Percentiles rank a stretch among this genome's conserved stretches.
Evolutionary conservation across 169 alveolate genomes (phyloP).

Genomic region (Cryptosporidium xiaoi): DNA sequence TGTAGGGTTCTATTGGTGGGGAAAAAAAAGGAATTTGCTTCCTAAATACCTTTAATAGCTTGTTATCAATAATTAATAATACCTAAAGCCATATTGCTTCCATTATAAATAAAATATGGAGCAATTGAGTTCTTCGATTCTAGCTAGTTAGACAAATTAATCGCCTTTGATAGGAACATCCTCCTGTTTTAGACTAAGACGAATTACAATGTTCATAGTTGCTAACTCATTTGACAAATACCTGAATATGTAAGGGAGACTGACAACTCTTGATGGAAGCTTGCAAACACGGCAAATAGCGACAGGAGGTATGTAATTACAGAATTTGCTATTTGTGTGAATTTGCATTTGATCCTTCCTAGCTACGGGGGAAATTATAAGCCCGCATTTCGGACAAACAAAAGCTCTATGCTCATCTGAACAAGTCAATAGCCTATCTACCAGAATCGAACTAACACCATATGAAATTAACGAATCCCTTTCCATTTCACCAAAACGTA

Average conservation of each 20-base stretch:
- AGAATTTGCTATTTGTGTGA: conserved; percentile 71
- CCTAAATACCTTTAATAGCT: no score
- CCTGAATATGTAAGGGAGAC: conserved; percentile 92
- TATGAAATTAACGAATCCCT: conserved; percentile 99
- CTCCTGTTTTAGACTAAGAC: conserved; percentile 77
- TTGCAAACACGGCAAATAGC: conserved; percentile 90
- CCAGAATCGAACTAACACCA: conserved; percentile 96
- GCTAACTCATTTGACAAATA: conserved; percentile 91
- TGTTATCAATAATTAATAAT: no score
- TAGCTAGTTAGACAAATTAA: no score
- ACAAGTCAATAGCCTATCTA: conserved; percentile 96
- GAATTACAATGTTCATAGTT: conserved; percentile 88
- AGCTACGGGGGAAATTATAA: conserved; percentile 90
- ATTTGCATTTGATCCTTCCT: conserved; percentile 72
- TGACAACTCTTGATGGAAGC: conserved; percentile 86
- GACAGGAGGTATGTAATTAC: conserved; percentile 79
- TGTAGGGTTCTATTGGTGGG: no score
- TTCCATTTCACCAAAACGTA: conserved; percentile 99
- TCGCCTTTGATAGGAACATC: conserved; percentile 26
- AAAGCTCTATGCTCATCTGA: conserved; percentile 98
- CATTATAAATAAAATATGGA: no score
- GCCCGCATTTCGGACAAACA: conserved; percentile 98
- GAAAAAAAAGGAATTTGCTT: no score
- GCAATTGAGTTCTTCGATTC: no score
- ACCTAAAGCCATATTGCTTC: no score